A percentile compares a stretch with the other conserved stretches of the same genome.
phyloP scores from a whole-genome alignment of 2,329 filamentous ascomycete genomes.

The Pseudogymnoascus sp. region DNA sequence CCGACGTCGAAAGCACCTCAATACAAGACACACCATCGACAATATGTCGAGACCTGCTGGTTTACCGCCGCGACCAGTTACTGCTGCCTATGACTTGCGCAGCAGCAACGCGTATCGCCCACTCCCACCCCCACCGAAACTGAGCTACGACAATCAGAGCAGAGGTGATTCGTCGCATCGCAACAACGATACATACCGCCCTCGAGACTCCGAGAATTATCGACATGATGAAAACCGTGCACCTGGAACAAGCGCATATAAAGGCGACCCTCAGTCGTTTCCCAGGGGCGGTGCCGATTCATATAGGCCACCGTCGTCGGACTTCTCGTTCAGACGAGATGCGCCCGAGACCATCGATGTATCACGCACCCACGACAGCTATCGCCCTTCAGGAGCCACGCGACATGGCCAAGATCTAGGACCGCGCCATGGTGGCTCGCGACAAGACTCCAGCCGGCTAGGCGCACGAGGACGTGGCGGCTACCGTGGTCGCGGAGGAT shows the following conservation, averaged over 20 bases:
- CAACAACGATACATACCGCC: conserved; percentile 3
- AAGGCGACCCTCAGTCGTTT: conserved; percentile 10
- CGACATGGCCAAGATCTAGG: conserved; percentile 13
- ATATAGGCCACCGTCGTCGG: conserved; percentile 17
- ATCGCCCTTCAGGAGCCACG: conserved; percentile 20
- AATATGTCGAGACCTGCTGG: conserved; percentile 9
- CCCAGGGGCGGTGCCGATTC: conserved; percentile 11
- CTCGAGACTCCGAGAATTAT: neutral
- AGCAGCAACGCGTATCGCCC: neutral
- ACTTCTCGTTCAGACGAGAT: conserved; percentile 27
- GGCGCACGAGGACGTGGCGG: conserved; percentile 17
- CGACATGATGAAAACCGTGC: conserved; percentile 8
- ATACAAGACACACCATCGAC: neutral
- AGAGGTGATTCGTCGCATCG: neutral
- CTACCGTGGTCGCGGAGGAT: conserved; percentile 22
- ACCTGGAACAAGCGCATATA: conserved; percentile 12
- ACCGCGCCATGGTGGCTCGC: neutral
- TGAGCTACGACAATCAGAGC: conserved; percentile 1
- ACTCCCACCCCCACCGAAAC: neutral
- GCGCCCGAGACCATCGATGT: conserved; percentile 25
- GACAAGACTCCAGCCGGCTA: neutral
- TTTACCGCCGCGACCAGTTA: conserved; percentile 3
- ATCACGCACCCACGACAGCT: conserved; percentile 16
- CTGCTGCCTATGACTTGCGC: neutral
- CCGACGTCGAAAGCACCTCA: neutral